A percentile compares a stretch with the other conserved stretches of the same genome.
Evolutionary conservation across 495 filamentous ascomycete genomes (phyloP).

Genomic region (Podospora anserina): DNA sequence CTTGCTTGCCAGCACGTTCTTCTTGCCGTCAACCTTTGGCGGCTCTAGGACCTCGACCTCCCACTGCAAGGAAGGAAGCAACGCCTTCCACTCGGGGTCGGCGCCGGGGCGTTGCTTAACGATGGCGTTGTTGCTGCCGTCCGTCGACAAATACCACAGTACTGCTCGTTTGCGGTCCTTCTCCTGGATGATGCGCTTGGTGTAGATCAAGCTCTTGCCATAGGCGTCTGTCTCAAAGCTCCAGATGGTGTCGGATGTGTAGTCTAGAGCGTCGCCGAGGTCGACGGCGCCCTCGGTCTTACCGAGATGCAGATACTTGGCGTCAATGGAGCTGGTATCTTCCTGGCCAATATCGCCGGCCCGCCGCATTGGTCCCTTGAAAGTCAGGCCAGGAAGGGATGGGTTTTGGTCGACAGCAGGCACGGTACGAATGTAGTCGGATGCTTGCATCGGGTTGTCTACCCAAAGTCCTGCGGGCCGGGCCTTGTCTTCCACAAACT

Average conservation of each 20-base stretch:
- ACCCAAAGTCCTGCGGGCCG: neutral
- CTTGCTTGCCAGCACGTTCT: neutral
- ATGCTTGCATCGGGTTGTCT: neutral
- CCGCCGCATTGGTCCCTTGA: neutral
- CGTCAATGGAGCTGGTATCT: neutral
- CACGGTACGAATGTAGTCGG: neutral
- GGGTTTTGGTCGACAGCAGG: neutral
- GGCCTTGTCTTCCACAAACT: neutral
- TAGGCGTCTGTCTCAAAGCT: slow-evolving; percentile 1
- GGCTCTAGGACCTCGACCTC: neutral
- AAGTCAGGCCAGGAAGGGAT: neutral
- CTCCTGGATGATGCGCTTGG: neutral
- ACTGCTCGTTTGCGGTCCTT: too few species aligned
- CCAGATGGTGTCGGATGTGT: neutral
- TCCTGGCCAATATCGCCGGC: neutral
- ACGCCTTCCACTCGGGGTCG: neutral
- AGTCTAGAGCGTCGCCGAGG: neutral
- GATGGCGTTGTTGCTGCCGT: neutral
- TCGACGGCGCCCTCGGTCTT: neutral
- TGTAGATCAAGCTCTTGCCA: neutral
- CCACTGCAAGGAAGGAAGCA: neutral
- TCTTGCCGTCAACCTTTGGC: neutral
- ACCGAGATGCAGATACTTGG: neutral
- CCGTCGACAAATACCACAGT: neutral
- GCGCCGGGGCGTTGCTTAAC: too few species aligned